phyloP scores from a whole-genome alignment of 345 rosid species.

The Salix viminalis region DNA sequence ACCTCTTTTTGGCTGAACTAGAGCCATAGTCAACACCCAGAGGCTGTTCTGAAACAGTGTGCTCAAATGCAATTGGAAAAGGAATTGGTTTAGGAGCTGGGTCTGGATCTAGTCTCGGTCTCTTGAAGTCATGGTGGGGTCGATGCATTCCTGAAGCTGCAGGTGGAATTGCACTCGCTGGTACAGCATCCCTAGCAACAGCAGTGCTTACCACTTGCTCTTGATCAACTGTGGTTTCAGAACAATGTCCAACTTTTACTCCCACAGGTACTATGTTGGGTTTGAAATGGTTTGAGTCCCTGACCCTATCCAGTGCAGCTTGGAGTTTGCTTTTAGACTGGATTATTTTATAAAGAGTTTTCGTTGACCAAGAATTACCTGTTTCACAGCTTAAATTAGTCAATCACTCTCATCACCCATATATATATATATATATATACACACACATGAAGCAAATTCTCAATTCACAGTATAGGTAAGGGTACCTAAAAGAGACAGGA shows the following conservation, averaged over 20 bases:
- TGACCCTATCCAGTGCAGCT: constrained; percentile 19
- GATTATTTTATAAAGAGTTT: constrained; percentile 26
- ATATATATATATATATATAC: neutral
- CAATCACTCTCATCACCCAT: neutral
- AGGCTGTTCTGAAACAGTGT: neutral
- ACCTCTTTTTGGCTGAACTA: neutral
- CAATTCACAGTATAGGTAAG: neutral
- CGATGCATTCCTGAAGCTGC: neutral
- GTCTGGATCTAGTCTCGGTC: constrained; percentile 6
- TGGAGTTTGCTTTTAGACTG: constrained; percentile 31
- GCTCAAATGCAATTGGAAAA: constrained; percentile 25
- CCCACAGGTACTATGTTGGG: neutral
- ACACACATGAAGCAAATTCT: neutral
- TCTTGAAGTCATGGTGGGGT: constrained; percentile 5
- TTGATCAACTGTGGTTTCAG: neutral
- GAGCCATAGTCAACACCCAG: neutral
- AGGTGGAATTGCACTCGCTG: neutral
- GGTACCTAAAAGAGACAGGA: constrained; percentile 36
- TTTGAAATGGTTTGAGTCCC: constrained; percentile 7
- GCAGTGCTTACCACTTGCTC: constrained; percentile 2
- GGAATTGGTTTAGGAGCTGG: neutral
- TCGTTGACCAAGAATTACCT: constrained; percentile 22
- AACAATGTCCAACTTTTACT: neutral
- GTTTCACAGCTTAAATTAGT: constrained; percentile 6
- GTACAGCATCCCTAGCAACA: neutral